Base-by-base conservation (phyloP, 2,329 filamentous ascomycete species). In the Acrocalymma vagum region DNA sequence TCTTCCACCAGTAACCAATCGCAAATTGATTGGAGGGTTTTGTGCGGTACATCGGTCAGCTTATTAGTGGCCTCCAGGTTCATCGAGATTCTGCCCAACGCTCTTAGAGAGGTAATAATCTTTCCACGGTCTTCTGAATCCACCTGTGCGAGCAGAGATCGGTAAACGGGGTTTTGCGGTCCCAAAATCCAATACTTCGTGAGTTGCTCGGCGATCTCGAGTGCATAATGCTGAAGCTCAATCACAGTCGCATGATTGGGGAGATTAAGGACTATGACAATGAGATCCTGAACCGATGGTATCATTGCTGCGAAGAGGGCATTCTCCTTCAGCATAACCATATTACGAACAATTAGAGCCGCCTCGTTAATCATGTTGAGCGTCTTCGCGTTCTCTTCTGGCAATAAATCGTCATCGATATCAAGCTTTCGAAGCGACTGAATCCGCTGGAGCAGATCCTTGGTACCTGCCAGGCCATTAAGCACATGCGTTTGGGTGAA, bases 311-410 rank as follows among this genome's bases (percentile, higher is more conserved):
- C 80, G 65, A 91, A 94, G 16, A 80, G 73, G 0, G 93, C 93
- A 63, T 99, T 99, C 48, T 96, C 91, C 15, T 86, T 83, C 14
- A 96, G 77, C 70, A 95, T 88, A n/a, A 92, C 86, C 91, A 99
- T 96, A 67, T 99, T 99, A 35, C 94, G 84, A 28, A 97, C 78
- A 13, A 95, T 92, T 30, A 97, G 76, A 14, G 87, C 85, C 2
- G 94, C 91, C 69, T 97, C 92, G 16, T 87, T 93, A 48, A 95
- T 80, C 51, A 90, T 82, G 9, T 88, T 81, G 45, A 97, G 77
- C 27, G 81, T 77, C 49, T 91, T 85, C 10, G 82, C 79, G 53
- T 88, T 89, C 5, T 85, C 79, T 20, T 83, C 83, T 0, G 90
- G 83, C 48, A 92, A 82, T 17, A 96, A 77, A 23, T 78, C 78